A percentile compares a stretch with the other conserved stretches of the same genome.
phyloP scores from a whole-genome alignment of 2,329 filamentous ascomycete species.

The Tolypocladium amazonense region DNA sequence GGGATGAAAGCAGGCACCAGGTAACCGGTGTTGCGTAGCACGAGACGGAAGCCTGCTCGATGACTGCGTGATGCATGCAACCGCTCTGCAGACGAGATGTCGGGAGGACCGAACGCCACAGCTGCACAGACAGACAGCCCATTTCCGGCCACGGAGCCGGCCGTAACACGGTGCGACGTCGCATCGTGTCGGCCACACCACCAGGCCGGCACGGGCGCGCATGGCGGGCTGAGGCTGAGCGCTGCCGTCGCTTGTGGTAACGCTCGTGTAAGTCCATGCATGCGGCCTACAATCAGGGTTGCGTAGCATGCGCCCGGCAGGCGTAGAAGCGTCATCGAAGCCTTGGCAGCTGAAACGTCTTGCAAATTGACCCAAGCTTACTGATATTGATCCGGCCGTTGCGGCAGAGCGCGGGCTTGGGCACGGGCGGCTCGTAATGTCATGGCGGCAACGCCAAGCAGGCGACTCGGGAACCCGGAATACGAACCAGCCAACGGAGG shows the following conservation, averaged over 20 bases:
- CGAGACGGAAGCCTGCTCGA: background rate
- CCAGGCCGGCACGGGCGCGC: background rate
- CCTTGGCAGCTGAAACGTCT: conserved; percentile 3
- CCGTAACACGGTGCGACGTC: background rate
- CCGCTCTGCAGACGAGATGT: background rate
- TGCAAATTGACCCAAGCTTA: background rate
- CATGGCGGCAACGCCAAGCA: background rate
- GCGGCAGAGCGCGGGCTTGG: background rate
- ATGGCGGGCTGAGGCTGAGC: background rate
- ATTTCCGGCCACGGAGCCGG: background rate
- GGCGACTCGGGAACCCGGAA: background rate
- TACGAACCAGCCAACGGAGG: background rate
- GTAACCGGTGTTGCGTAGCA: background rate
- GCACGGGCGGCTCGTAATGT: background rate
- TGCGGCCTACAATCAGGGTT: background rate
- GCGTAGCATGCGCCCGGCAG: background rate
- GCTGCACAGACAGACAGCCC: background rate
- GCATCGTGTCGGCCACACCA: background rate
- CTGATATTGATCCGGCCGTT: background rate
- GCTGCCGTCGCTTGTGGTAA: background rate
- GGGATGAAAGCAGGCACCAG: background rate
- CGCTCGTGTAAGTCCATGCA: background rate
- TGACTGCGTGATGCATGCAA: background rate
- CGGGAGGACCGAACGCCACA: background rate
- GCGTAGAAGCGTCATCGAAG: background rate